These are phyloP conservation scores for Lavandula angustifolia DNA, from an alignment of 257 asterid species.

Conservation along the genomic window DNA sequence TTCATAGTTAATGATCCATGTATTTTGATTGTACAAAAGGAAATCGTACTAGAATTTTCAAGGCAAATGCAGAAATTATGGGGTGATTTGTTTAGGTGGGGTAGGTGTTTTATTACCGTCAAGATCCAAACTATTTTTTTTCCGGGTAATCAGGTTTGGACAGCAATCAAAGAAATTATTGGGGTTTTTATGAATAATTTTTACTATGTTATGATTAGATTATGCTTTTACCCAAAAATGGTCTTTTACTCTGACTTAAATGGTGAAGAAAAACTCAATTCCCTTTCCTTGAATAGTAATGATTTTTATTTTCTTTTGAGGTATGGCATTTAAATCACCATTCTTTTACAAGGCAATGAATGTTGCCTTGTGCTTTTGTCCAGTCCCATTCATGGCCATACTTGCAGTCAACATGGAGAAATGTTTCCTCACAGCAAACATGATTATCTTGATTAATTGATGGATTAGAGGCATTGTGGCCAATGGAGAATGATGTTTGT, in stretches of 20 bases:
- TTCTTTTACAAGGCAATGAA: conserved; percentile 12
- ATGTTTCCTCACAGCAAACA: conserved; percentile 17
- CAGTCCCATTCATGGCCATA: conserved; percentile 18
- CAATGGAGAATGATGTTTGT: conserved; percentile 33
- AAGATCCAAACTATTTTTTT: conserved; percentile 30
- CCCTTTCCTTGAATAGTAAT: conserved; percentile 19
- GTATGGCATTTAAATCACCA: conserved; percentile 18
- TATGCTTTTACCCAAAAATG: conserved; percentile 12
- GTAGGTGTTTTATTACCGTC: not conserved
- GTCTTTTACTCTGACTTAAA: conserved; percentile 6
- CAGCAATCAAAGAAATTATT: conserved; percentile 36
- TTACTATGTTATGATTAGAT: conserved; percentile 16
- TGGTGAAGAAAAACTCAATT: not conserved
- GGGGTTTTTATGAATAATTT: conserved; percentile 34
- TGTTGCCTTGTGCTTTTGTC: not conserved
- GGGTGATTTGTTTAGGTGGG: conserved; percentile 33
- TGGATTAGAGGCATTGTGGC: too few relatives aligned
- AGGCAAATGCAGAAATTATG: conserved; percentile 29
- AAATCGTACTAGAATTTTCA: conserved; percentile 21
- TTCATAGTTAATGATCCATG: conserved; percentile 32
- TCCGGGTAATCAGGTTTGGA: conserved; percentile 27
- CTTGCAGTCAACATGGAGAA: conserved; percentile 2
- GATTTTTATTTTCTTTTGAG: not conserved
- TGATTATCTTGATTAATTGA: not conserved
- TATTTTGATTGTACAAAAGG: conserved; percentile 29